Conservation (phyloP, 1,139 yeast species). For the Saccharomyces hybrid region DNA sequence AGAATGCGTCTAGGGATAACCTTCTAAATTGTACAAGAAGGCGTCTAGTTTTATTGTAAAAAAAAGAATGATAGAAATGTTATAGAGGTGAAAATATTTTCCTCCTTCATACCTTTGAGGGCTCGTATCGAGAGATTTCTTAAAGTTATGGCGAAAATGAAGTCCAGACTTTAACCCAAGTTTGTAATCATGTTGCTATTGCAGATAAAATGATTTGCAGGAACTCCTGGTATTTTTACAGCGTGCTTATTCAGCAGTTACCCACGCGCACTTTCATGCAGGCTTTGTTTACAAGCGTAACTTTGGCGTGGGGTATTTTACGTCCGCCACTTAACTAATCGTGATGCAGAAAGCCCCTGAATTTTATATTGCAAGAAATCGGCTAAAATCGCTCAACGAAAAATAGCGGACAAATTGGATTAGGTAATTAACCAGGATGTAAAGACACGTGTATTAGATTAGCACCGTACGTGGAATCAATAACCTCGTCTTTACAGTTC, state of each 20-base stretch:
- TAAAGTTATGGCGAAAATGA: too few relatives aligned
- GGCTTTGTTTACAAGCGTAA: background rate
- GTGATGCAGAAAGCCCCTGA: background rate
- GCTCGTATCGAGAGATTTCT: too few relatives aligned
- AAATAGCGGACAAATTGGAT: background rate
- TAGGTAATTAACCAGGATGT: too few relatives aligned
- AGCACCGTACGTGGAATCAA: too few relatives aligned
- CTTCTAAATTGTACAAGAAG: too few relatives aligned
- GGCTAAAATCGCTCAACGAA: background rate
- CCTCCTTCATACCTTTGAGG: too few relatives aligned
- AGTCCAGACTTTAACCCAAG: too few relatives aligned
- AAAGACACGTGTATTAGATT: background rate
- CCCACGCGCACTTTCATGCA: background rate
- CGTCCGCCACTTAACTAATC: background rate
- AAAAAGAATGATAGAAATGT: too few relatives aligned
- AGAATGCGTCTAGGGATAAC: too few relatives aligned
- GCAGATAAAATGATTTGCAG: background rate
- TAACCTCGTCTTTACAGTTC: too few relatives aligned
- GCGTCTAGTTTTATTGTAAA: too few relatives aligned
- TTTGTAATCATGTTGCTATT: background rate
- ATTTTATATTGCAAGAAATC: background rate
- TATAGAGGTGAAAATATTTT: too few relatives aligned
- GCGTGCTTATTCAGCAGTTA: background rate
- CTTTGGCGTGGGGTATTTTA: background rate
- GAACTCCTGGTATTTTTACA: background rate